These are phyloP conservation scores for Penicillium dipodomyicola DNA, from an alignment of 495 filamentous ascomycete species.

Conservation along the genomic window DNA sequence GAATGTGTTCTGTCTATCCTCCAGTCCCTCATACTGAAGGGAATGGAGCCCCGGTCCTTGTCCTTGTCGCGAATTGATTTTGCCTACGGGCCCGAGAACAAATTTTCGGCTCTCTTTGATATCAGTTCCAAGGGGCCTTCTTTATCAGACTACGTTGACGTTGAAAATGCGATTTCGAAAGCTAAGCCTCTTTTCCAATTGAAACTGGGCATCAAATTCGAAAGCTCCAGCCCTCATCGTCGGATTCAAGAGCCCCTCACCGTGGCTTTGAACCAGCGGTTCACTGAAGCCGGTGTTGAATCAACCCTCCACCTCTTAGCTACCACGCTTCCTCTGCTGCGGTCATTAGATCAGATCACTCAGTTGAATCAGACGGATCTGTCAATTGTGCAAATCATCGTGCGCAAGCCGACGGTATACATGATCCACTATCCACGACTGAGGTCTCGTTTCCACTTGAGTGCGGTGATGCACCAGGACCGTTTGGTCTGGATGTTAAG, in stretches of 20 bases:
- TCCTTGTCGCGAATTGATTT: conserved; percentile 41
- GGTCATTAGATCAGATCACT: conserved; percentile 53
- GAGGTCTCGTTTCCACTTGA: conserved; percentile 39
- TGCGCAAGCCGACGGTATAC: conserved; percentile 44
- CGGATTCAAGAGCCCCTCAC: conserved; percentile 65
- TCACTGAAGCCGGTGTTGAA: conserved; percentile 50
- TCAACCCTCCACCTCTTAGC: conserved; percentile 52
- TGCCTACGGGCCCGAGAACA: conserved; percentile 33
- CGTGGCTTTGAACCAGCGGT: conserved; percentile 54
- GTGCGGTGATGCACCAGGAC: conserved; percentile 29
- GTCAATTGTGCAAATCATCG: conserved; percentile 36
- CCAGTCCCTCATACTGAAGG: conserved; percentile 37
- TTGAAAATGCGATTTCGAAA: conserved; percentile 24
- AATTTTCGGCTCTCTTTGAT: conserved; percentile 32
- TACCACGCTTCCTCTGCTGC: conserved; percentile 66
- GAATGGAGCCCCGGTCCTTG: conserved; percentile 32
- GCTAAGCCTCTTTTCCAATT: conserved; percentile 32
- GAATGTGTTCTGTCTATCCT: conserved; percentile 44
- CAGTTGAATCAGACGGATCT: conserved; percentile 25
- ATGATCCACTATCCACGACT: conserved; percentile 43
- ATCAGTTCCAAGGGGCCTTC: conserved; percentile 27
- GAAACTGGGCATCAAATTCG: conserved; percentile 46
- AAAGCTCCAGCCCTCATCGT: conserved; percentile 69
- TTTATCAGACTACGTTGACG: conserved; percentile 22
- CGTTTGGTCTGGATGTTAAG: conserved; percentile 44